phyloP scores from a whole-genome alignment of 2,329 filamentous ascomycete species.

The Exophiala sideris region DNA sequence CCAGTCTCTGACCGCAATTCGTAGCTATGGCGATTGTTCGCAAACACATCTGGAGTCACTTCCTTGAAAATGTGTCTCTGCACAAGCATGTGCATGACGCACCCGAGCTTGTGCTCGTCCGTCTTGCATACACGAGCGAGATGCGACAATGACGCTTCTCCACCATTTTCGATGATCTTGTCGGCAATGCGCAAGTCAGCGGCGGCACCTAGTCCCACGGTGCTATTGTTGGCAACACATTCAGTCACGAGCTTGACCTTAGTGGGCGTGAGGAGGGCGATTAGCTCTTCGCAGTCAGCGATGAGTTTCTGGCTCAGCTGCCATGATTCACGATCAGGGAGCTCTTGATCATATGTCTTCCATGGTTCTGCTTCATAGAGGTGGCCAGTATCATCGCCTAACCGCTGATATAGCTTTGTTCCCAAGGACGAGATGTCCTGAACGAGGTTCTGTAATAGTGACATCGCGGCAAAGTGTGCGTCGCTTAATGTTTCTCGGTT shows the following conservation, averaged over 20 bases:
- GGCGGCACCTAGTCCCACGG: not conserved
- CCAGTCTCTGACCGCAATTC: not conserved
- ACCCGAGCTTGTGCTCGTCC: not conserved
- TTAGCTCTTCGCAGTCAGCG: not conserved
- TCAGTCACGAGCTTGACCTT: not conserved
- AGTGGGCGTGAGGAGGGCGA: not conserved
- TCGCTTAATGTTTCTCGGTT: too few species aligned
- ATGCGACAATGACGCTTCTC: not conserved
- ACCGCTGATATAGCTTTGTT: not conserved
- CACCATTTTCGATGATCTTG: constrained; percentile 1
- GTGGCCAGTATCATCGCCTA: not conserved
- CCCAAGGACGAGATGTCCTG: not conserved
- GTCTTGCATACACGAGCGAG: not conserved
- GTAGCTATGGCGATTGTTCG: not conserved
- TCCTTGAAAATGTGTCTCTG: not conserved
- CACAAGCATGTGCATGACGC: not conserved
- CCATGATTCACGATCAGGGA: not conserved
- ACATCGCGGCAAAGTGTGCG: not conserved
- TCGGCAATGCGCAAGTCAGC: not conserved
- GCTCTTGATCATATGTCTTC: not conserved
- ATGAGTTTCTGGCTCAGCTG: not conserved
- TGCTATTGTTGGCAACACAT: constrained; percentile 1
- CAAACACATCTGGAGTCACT: not conserved
- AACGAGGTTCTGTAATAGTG: not conserved
- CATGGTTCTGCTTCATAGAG: not conserved